Percentiles rank a stretch among this genome's conserved stretches.
Evolutionary conservation across 495 filamentous ascomycete genomes (phyloP).

Genomic region (Daldinia caldariorum): DNA sequence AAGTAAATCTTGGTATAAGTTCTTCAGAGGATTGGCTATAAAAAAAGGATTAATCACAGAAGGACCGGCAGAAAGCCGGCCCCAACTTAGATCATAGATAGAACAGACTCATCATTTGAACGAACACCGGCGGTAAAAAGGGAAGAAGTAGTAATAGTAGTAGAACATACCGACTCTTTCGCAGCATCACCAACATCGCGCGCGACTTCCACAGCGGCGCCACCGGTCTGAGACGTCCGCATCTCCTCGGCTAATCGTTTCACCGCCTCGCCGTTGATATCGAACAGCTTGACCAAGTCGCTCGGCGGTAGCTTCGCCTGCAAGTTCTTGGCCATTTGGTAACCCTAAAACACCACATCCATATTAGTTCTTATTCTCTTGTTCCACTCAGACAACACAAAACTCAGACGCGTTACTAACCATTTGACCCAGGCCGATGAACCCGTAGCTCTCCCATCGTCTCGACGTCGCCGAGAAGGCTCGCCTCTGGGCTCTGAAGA

Average conservation of each 20-base stretch:
- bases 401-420: slow-evolving; percentile 57
- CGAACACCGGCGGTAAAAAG: not conserved
- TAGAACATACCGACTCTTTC: slow-evolving; percentile 74
- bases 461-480: slow-evolving; percentile 65
- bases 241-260: slow-evolving; percentile 70
- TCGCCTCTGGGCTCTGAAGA: slow-evolving; percentile 51
- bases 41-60: slow-evolving; percentile 62
- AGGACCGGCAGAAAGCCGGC: slow-evolving; percentile 47
- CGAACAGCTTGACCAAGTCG: slow-evolving; percentile 76
- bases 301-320: slow-evolving; percentile 75
- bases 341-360: slow-evolving; percentile 59
- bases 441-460: slow-evolving; percentile 76
- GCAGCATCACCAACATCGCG: slow-evolving; percentile 68
- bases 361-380: slow-evolving; percentile 17
- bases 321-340: slow-evolving; percentile 89
- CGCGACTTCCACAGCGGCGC: slow-evolving; percentile 66
- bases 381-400: not conserved
- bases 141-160: slow-evolving; percentile 1
- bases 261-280: slow-evolving; percentile 73
- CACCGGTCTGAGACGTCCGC: slow-evolving; percentile 57
- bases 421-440: slow-evolving; percentile 90
- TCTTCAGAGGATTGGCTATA: slow-evolving; percentile 75
- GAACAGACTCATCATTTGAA: slow-evolving; percentile 66
- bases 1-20: slow-evolving; percentile 11
- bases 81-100: slow-evolving; percentile 71